Evolutionary conservation across 2,329 filamentous ascomycete genomes (phyloP), one percentile per base, ranked within the genome.

Genomic region (Penicillium sp.): DNA sequence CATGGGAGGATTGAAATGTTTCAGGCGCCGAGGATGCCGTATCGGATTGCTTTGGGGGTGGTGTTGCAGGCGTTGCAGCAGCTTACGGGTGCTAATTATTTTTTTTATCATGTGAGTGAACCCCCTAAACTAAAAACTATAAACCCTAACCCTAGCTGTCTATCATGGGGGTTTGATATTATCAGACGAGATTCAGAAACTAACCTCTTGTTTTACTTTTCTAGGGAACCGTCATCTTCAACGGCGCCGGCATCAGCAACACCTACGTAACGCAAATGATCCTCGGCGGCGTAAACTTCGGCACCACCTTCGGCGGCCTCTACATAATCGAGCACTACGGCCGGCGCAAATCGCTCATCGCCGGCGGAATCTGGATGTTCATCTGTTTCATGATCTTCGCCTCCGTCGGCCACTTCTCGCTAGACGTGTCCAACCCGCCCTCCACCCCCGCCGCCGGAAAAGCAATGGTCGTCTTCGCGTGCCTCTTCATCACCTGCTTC

Each of bases 401-500:
- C 12, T 79, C 82, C 0, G 81, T 89, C 37, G 85, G 86, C 2
- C 81, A 81, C 28, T 80, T 80, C 66, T 66, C 75, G 1, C 73
- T 80, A 0, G 72, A 79, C 42, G 65, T 75, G 0, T 2, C 69
- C 0, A 65, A 81, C 22, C 83, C 82, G 0, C 74, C 75, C 1
- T 75, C 78, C 38, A 84, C 78, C 63, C 72, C 76, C 3, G 77
- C 76, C 0, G 81, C 85, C 2, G 88, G 89, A 1, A 86, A 86
- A 22, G 83, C 89, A 60, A 88, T 91, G 84, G 89, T 92, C 61
- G 86, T 89, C 1, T 85, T 88, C 26, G 86, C 89, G 0, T 90
- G 86, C 73, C 84, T 91, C 77, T 91, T 91, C 73, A 91, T 92
- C 60, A 84, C 86, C 12, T 87, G 85, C 0, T 92, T 90, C 65